Conservation (phyloP, 352 stramenopile genomes). For the Phytophthora palmivora region DNA sequence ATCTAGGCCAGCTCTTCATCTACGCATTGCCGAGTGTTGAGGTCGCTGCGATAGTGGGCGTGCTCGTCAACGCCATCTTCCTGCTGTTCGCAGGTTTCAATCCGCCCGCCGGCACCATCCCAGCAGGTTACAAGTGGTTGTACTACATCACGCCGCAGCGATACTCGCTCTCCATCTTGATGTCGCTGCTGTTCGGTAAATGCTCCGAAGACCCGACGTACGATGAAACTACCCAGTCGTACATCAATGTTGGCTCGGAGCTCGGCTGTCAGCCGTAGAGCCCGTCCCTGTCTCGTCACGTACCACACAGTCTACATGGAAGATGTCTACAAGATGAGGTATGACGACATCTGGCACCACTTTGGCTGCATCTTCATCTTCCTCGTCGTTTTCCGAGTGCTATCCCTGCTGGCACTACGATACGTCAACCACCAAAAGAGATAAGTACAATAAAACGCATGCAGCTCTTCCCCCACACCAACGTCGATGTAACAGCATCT, state of each 20-base stretch:
- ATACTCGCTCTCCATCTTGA: too few species aligned
- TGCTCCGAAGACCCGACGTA: conserved; percentile 30
- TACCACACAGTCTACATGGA: too few species aligned
- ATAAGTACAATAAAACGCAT: conserved; percentile 24
- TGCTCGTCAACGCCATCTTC: conserved; percentile 53
- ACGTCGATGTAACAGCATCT: too few species aligned
- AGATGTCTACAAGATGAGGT: conserved; percentile 37
- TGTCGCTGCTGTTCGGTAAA: too few species aligned
- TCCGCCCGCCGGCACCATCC: conserved; percentile 40
- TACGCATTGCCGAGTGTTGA: conserved; percentile 21
- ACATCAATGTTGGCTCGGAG: too few species aligned
- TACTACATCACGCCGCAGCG: conserved; percentile 41
- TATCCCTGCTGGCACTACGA: conserved; percentile 41
- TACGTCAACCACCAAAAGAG: conserved; percentile 49
- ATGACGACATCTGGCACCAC: conserved; percentile 35
- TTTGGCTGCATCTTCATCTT: conserved; percentile 39
- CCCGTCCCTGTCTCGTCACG: too few species aligned
- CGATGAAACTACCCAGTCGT: too few species aligned
- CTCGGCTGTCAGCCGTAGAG: too few species aligned
- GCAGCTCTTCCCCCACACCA: conserved; percentile 7
- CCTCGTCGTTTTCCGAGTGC: conserved; percentile 35
- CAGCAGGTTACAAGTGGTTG: too few species aligned
- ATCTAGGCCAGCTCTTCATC: conserved; percentile 10
- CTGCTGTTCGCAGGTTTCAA: conserved; percentile 67
- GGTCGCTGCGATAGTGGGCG: conserved; percentile 26